A percentile compares a stretch with the other conserved stretches of the same genome.
Evolutionary conservation across 129 eudicot species (phyloP).

Genomic region (Ambrosia trifida): DNA sequence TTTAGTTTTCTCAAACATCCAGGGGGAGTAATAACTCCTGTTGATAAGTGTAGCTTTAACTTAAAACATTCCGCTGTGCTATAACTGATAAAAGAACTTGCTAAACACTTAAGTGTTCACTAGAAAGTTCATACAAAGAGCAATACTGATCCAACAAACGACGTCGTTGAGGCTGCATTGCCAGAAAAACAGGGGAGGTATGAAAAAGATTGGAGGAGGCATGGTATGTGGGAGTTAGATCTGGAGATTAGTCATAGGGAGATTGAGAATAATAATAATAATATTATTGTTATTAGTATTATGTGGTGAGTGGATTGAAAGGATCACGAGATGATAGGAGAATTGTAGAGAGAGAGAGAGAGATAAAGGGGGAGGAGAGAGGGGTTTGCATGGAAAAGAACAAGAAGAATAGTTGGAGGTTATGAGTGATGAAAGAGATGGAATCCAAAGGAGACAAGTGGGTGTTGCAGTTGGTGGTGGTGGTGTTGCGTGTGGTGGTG

Average conservation of each 20-base stretch:
- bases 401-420: conserved; percentile 29
- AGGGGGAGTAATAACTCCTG: too few species aligned
- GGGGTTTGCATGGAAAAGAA: conserved; percentile 37
- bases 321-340: conserved; percentile 10
- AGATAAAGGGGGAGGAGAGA: conserved; percentile 11
- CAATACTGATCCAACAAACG: too few species aligned
- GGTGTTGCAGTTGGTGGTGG: too few species aligned
- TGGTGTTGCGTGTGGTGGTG: too few species aligned
- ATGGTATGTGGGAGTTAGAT: conserved; percentile 35
- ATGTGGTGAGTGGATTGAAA: neutral
- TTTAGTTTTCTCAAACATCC: too few species aligned
- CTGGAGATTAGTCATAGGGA: conserved; percentile 37
- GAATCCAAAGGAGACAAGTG: conserved; percentile 53
- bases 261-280: neutral
- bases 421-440: conserved; percentile 29
- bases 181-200: conserved; percentile 12
- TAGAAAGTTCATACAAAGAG: too few species aligned
- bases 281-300: too few species aligned
- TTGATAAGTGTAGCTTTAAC: too few species aligned
- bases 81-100: too few species aligned
- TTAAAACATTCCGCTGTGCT: too few species aligned
- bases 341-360: conserved; percentile 29
- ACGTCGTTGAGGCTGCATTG: conserved; percentile 35
- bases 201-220: conserved; percentile 18
- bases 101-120: too few species aligned